Conservation (phyloP, 1,139 yeast genomes). For the Magnusiomyces suaveolens region DNA sequence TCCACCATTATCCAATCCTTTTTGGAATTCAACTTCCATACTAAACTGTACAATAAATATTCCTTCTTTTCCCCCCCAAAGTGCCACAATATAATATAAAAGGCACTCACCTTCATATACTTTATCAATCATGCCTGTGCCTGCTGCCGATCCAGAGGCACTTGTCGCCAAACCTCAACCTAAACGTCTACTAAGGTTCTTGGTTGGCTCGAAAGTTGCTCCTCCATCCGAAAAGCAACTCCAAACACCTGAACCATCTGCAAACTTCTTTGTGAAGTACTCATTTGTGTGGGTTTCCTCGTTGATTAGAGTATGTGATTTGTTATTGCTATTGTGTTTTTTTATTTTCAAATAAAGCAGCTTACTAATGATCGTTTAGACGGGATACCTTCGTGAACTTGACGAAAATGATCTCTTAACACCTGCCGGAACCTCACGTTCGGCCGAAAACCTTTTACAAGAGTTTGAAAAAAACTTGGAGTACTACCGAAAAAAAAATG, state of each 20-base stretch:
- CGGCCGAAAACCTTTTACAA: slow-evolving; percentile 38
- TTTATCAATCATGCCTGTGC: not conserved
- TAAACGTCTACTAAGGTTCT: slow-evolving; percentile 19
- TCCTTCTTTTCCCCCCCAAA: not conserved
- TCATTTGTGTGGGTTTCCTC: not conserved
- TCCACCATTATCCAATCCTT: too few species aligned
- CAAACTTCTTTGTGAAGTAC: slow-evolving; percentile 12
- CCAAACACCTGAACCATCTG: slow-evolving; percentile 25
- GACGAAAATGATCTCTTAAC: slow-evolving; percentile 53
- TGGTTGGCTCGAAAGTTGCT: slow-evolving; percentile 26
- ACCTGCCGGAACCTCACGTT: slow-evolving; percentile 44
- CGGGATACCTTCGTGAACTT: slow-evolving; percentile 59
- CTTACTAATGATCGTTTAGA: slow-evolving; percentile 21
- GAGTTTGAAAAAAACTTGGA: slow-evolving; percentile 36
- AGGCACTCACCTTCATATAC: not conserved
- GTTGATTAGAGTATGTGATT: not conserved
- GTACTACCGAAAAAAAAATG: slow-evolving; percentile 22
- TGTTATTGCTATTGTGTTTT: not conserved
- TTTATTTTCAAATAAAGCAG: slow-evolving; percentile 19
- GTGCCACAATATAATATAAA: not conserved
- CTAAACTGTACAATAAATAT: too few species aligned
- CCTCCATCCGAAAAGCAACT: slow-evolving; percentile 25
- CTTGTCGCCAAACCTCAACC: not conserved
- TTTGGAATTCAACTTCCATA: too few species aligned
- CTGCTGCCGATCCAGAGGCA: not conserved